These are phyloP conservation scores for Schwanniomyces yamadae DNA, from an alignment of 805 yeast species.

Conservation along the genomic window DNA sequence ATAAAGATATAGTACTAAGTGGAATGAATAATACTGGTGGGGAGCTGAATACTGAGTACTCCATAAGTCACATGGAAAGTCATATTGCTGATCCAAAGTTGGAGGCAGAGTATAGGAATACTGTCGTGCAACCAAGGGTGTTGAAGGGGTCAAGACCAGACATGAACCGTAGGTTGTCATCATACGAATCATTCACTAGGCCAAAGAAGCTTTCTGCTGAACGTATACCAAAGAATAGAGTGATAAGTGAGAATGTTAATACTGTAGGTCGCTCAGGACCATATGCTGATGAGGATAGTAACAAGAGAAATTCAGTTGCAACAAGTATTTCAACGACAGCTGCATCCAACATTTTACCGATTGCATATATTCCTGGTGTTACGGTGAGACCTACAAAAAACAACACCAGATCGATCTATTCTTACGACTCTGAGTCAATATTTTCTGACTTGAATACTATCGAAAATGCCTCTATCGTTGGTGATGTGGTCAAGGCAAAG, in stretches of 20 bases:
- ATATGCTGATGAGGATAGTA: conserved; percentile 10
- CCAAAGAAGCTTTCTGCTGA: conserved; percentile 27
- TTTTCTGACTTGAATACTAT: conserved; percentile 45
- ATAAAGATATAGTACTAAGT: conserved; percentile 16
- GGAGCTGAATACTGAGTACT: conserved; percentile 10
- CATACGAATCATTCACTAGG: conserved; percentile 45
- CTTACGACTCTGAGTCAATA: conserved; percentile 41
- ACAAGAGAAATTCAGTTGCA: conserved; percentile 47
- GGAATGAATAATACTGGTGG: conserved; percentile 16
- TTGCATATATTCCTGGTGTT: conserved; percentile 94
- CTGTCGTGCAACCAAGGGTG: conserved; percentile 2
- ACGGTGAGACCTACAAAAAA: conserved; percentile 55
- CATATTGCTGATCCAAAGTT: conserved; percentile 10
- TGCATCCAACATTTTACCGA: conserved; percentile 85
- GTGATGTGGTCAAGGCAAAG: conserved; percentile 32
- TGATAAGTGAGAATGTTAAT: background rate
- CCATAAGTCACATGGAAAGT: conserved; percentile 17
- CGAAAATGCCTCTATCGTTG: conserved; percentile 47
- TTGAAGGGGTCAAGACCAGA: conserved; percentile 5
- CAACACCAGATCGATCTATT: conserved; percentile 44
- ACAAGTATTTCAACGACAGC: conserved; percentile 66
- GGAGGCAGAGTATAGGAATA: conserved; percentile 2
- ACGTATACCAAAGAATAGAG: conserved; percentile 3
- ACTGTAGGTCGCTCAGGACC: conserved; percentile 16
- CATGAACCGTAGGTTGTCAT: conserved; percentile 28